These are phyloP conservation scores for Chalciporus pseudorubinellus DNA, from an alignment of 768 basidiomycete species.

Conservation along the genomic window DNA sequence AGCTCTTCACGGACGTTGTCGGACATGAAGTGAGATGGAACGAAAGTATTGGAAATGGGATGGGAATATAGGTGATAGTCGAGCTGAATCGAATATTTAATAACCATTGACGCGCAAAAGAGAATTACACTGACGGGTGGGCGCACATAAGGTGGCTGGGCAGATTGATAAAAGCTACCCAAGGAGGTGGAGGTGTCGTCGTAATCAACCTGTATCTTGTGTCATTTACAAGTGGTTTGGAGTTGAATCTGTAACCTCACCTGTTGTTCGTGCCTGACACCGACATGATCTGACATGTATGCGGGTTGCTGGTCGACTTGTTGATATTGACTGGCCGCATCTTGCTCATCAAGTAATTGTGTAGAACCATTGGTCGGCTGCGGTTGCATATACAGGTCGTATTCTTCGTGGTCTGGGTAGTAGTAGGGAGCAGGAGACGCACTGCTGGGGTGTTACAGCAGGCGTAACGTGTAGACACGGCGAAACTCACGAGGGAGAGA, in stretches of 20 bases:
- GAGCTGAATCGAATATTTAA: constrained; percentile 47
- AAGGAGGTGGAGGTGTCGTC: constrained; percentile 26
- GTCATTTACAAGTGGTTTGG: constrained; percentile 1
- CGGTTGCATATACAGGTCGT: constrained; percentile 31
- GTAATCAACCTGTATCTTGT: constrained; percentile 27
- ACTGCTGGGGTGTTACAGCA: constrained; percentile 17
- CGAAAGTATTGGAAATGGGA: constrained; percentile 54
- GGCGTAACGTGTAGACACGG: neutral
- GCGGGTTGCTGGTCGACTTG: constrained; percentile 16
- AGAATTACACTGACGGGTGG: constrained; percentile 57
- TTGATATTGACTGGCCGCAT: constrained; percentile 20
- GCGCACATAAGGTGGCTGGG: constrained; percentile 50
- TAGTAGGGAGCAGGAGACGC: constrained; percentile 30
- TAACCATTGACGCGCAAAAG: neutral
- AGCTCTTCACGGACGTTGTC: constrained; percentile 72
- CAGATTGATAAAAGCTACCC: constrained; percentile 39
- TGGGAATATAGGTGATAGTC: constrained; percentile 92
- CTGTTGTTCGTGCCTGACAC: constrained; percentile 6
- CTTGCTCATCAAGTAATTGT: constrained; percentile 16
- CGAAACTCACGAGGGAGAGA: constrained; percentile 28
- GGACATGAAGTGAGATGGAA: constrained; percentile 79
- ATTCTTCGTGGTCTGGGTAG: constrained; percentile 35
- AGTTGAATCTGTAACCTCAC: neutral
- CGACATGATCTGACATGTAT: constrained; percentile 23
- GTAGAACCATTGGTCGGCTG: constrained; percentile 3